phyloP scores from a whole-genome alignment of 2,329 filamentous ascomycete species.

The Neoarthrinium moseri region DNA sequence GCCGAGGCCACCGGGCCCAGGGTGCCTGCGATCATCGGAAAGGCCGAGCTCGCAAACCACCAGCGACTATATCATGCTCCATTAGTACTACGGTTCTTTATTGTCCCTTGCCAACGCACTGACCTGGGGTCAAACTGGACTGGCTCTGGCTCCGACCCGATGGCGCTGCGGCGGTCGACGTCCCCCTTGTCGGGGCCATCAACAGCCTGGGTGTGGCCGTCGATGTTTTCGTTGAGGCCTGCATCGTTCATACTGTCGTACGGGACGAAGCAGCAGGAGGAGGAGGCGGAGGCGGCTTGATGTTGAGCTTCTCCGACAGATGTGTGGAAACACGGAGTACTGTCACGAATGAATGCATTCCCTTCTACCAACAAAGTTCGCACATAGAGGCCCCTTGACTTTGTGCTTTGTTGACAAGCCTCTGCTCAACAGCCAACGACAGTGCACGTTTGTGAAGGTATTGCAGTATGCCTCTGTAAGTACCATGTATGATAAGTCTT shows the following conservation, averaged over 20 bases:
- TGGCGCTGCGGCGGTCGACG: constrained; percentile 24
- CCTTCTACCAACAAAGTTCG: too few species aligned
- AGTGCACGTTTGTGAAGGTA: too few species aligned
- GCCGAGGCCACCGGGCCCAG: constrained; percentile 85
- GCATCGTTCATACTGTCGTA: constrained; percentile 39
- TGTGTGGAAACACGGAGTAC: background rate
- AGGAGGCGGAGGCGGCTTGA: constrained; percentile 10
- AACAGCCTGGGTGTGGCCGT: constrained; percentile 28
- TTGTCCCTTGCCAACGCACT: constrained; percentile 10
- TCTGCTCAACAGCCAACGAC: too few species aligned
- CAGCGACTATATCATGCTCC: constrained; percentile 44
- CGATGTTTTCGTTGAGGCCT: constrained; percentile 34
- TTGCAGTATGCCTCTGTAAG: too few species aligned
- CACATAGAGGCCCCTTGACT: too few species aligned
- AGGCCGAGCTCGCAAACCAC: constrained; percentile 64
- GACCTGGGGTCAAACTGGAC: constrained; percentile 45
- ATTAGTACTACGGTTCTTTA: background rate
- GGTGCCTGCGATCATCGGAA: constrained; percentile 80
- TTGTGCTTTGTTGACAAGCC: too few species aligned
- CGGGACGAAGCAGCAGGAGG: constrained; percentile 10
- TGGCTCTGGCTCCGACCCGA: constrained; percentile 35
- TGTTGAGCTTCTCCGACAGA: background rate
- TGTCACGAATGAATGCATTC: background rate
- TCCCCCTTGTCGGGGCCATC: constrained; percentile 18
- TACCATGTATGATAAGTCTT: too few species aligned